A percentile compares a stretch with the other conserved stretches of the same genome.
These are phyloP conservation scores for Xylaria hypoxylon DNA, from an alignment of 2,329 filamentous ascomycete species.

Conservation along the genomic window DNA sequence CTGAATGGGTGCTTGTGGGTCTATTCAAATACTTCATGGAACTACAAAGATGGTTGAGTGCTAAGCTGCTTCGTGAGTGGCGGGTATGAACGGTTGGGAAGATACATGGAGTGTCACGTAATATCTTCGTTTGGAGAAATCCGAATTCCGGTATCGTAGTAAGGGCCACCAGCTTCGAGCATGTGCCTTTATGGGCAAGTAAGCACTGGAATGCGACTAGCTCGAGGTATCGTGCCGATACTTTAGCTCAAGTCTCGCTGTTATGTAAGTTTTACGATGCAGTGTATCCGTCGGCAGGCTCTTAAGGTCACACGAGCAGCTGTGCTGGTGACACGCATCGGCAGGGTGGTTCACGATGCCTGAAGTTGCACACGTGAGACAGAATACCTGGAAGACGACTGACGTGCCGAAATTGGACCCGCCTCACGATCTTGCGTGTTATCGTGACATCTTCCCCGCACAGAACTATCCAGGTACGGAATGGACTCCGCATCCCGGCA, in stretches of 20 bases:
- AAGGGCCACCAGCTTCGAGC: background rate
- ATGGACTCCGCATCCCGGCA: constrained; percentile 29
- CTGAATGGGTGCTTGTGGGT: too few species aligned
- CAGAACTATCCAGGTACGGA: constrained; percentile 10
- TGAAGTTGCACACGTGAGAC: constrained; percentile 21
- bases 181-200: background rate
- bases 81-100: background rate
- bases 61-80: background rate
- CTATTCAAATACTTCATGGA: too few species aligned
- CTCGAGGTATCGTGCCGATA: constrained; percentile 8
- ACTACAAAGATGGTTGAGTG: background rate
- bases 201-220: background rate
- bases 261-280: constrained; percentile 36
- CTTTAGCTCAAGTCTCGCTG: constrained; percentile 6
- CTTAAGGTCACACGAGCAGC: constrained; percentile 24
- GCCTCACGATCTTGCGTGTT: constrained; percentile 22
- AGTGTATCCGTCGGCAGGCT: background rate
- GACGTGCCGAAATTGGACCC: constrained; percentile 17
- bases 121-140: constrained; percentile 9
- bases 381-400: background rate
- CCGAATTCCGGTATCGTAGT: background rate
- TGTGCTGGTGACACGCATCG: background rate
- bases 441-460: constrained; percentile 25
- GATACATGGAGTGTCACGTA: constrained; percentile 2
- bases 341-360: constrained; percentile 23